Evolutionary conservation across 768 basidiomycete species (phyloP), one percentile per base, ranked within the genome.

Genomic region (Lactarius tabidus): DNA sequence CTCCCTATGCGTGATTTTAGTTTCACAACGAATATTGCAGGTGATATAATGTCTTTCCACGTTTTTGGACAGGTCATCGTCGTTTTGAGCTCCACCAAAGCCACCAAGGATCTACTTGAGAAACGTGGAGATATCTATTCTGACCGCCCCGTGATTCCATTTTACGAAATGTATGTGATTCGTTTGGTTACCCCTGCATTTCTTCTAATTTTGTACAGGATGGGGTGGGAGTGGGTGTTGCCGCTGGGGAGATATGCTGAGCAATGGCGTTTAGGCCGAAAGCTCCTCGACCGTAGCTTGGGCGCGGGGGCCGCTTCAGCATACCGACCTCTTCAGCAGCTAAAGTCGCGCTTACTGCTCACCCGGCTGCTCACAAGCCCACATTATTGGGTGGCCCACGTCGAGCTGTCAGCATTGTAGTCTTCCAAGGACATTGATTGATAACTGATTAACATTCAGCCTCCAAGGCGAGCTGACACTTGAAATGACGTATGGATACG

Each of bases 51-150:
- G 7, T 38, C 53, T 62, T 60, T 79, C 33, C 72, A 72, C 43
- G 63, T 83, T 29, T 72, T 85, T 29, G 78, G 80, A 28, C 79
- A 80, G 60, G 77, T 79, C 9, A 78, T 83, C 71, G 68, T 86
- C 55, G 73, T 87, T 60, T 72, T 86, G 39, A 84, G 80, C 71
- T 79, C 79, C 59, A 62, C 75, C 66, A 75, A 79, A 64, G 79
- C 77, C 7, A 77, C 78, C 38, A 76, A 76, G 12, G 82, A 81
- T 59, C 72, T 87, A 26, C 74, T 33, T 33, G 33, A 33, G 33
- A 33, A 79, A 70, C 78, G 82, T 57, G 80, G 84, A 59, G 70
- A 78, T n/a, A 81, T 57, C 5, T 67, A 54, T 23, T 65, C 59
- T 17, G 63, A 58, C 41, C 59, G 67, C 0, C 54, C 63, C 28